These are phyloP conservation scores for Mrakia blollopis DNA, from an alignment of 768 basidiomycete species.

Conservation along the genomic window DNA sequence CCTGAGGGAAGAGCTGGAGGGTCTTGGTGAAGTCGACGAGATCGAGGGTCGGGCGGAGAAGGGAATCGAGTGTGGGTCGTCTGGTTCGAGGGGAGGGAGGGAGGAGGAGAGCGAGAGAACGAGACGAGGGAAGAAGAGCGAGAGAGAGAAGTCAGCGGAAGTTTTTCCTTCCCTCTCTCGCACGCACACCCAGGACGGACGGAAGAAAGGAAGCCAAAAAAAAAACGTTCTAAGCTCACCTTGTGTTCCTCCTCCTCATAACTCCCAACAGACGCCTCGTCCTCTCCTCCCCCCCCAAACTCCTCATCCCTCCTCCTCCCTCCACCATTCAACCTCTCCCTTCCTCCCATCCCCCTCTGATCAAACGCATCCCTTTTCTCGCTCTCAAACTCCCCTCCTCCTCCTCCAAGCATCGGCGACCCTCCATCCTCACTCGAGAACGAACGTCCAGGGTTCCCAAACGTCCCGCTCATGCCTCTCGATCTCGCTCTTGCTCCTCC, in stretches of 20 bases:
- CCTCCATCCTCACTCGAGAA: not conserved
- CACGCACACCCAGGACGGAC: not conserved
- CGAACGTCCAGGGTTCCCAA: not conserved
- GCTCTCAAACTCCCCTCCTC: not conserved
- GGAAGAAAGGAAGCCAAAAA: not conserved
- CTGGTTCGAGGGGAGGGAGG: not conserved
- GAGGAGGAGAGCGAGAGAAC: not conserved
- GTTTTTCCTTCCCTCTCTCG: no score
- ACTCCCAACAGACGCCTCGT: not conserved
- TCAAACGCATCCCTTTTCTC: conserved; percentile 3
- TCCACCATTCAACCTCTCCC: not conserved
- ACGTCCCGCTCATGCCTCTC: conserved; percentile 14
- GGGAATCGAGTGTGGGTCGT: conserved; percentile 2
- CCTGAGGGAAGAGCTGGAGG: not conserved
- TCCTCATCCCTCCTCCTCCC: not conserved
- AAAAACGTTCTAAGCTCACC: not conserved
- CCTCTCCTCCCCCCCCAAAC: not conserved
- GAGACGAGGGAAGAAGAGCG: not conserved
- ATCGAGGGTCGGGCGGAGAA: not conserved
- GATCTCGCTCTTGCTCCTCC: not conserved
- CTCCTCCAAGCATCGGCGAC: not conserved
- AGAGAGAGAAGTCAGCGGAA: no score
- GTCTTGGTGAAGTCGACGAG: not conserved
- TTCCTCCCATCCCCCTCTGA: not conserved
- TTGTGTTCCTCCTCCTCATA: not conserved